Evolutionary conservation across 305 asterid species (phyloP).

Genomic region (Coffea humblotiana): DNA sequence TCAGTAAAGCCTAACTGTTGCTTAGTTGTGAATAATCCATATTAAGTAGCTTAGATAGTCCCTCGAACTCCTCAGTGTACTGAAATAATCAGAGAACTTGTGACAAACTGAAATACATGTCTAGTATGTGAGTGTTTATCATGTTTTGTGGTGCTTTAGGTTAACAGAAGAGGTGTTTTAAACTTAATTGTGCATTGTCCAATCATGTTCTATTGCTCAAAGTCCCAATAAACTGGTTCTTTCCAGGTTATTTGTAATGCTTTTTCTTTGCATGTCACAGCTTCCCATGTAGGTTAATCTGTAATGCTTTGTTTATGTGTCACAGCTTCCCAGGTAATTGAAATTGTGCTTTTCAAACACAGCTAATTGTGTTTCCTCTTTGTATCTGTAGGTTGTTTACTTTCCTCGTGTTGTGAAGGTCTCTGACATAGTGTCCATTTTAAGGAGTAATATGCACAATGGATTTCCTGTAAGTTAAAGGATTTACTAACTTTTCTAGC

Average conservation of each 20-base stretch:
- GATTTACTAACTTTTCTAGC: constrained; percentile 14
- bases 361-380: constrained; percentile 17
- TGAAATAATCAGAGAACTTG: neutral
- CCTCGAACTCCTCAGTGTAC: neutral
- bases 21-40: neutral
- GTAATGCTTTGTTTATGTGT: neutral
- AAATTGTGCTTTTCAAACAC: constrained; percentile 13
- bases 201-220: neutral
- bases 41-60: neutral
- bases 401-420: constrained; percentile 92
- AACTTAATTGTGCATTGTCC: neutral
- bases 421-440: constrained; percentile 72
- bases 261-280: neutral
- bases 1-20: neutral
- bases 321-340: neutral
- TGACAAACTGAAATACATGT: neutral
- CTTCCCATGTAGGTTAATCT: neutral
- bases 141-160: neutral
- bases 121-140: neutral
- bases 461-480: constrained; percentile 87
- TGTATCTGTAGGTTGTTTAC: constrained; percentile 66
- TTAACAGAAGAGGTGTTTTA: neutral
- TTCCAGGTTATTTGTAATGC: neutral
- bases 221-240: neutral
- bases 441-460: constrained; percentile 87